Percentiles rank a stretch among this genome's conserved stretches.
These are phyloP conservation scores for Yamadazyma akitaensis DNA, from an alignment of 805 yeast genomes.

Conservation along the genomic window DNA sequence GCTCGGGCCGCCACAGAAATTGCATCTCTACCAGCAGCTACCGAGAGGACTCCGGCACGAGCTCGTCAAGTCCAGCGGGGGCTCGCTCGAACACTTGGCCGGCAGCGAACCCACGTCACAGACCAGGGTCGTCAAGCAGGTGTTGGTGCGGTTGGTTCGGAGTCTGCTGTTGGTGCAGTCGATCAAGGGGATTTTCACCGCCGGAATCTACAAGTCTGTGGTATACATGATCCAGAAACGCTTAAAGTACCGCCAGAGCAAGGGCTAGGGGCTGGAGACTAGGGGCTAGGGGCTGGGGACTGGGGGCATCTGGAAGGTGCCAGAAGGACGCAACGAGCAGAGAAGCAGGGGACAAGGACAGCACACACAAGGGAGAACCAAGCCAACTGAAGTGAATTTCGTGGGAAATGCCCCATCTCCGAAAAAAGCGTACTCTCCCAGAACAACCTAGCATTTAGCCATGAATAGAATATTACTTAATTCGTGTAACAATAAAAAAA, in stretches of 20 bases:
- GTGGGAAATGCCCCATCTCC: too few species aligned
- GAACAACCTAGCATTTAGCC: too few species aligned
- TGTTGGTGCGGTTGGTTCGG: slow-evolving; percentile 46
- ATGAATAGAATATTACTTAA: slow-evolving; percentile 1
- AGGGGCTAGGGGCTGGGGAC: too few species aligned
- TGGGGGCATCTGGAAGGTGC: too few species aligned
- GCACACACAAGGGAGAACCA: too few species aligned
- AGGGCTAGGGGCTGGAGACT: not conserved
- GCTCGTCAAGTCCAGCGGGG: slow-evolving; percentile 23
- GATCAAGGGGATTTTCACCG: slow-evolving; percentile 79
- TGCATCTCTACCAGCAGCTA: slow-evolving; percentile 37
- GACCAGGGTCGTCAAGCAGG: slow-evolving; percentile 4
- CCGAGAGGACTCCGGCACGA: slow-evolving; percentile 46
- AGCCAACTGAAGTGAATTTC: too few species aligned
- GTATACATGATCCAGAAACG: slow-evolving; percentile 75
- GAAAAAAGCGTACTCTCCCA: too few species aligned
- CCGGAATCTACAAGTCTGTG: slow-evolving; percentile 70
- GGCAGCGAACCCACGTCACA: not conserved
- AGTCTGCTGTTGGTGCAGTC: slow-evolving; percentile 75
- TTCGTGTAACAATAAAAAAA: too few species aligned
- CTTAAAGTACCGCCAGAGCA: slow-evolving; percentile 19
- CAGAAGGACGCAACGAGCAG: too few species aligned
- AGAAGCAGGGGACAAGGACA: too few species aligned
- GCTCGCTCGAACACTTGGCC: not conserved
- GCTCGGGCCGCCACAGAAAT: slow-evolving; percentile 1